Evolutionary conservation across 2,329 filamentous ascomycete species (phyloP), one percentile per base, ranked within the genome.

Genomic region (Sphaceloma murrayae): DNA sequence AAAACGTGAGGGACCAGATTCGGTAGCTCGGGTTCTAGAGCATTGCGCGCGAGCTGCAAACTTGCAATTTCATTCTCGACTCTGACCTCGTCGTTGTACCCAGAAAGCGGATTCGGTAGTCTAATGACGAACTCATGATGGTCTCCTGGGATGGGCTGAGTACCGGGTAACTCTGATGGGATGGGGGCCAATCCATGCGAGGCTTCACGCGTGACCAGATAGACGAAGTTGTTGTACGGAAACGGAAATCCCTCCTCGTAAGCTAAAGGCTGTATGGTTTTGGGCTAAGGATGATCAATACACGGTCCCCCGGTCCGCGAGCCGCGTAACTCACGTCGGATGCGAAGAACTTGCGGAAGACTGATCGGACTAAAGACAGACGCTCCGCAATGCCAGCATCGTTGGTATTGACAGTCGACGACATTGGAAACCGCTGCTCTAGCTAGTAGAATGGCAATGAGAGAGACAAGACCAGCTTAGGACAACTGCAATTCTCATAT

Each of bases 41-140:
- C 43, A 3, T 30, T 17, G n/a, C 46, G 46, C 5, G 34, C 36
- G 5, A 48, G 34, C 1, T 4, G 3, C 18, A 48, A 29, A 13
- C 24, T 40, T 5, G 53, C 58, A 3, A 62, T 58, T 45, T 63
- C 58, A 48, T 62, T 62, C 47, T 62, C 51, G 7, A 62, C 49
- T 2, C 57, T 53, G 11, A 47, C 57, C 19, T 39, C 27, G 13
- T 48, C 22, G 26, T 49, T 51, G 11, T 40, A 19, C 2, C 34
- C 43, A 13, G 43, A 40, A 13, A 38, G 29, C 3, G 30, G 18
- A 26, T 48, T 48, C 2, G 46, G 24, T 4, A 48, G 36, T 16
- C 43, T 24, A 3, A 48, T 7, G 34, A 46, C 18, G 27, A 48
- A 30, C 3, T 29, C n/a, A 21, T 29, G 11, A 4, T 14, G 16